Evolutionary conservation across 129 eudicot genomes (phyloP), one percentile per base, ranked within the genome.

Genomic region (Flaveria ramosissima): DNA sequence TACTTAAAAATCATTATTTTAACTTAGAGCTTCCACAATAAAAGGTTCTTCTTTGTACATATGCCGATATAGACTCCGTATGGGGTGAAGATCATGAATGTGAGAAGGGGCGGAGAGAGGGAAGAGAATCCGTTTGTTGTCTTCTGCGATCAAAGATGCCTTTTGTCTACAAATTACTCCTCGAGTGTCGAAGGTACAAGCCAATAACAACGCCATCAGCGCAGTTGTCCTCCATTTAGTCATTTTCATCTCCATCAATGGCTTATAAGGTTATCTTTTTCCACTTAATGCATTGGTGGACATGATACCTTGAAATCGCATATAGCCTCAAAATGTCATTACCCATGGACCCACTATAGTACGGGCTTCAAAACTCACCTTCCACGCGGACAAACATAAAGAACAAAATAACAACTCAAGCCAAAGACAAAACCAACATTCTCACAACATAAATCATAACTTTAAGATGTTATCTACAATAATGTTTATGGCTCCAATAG

Each of bases 261-360:
- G 73, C 50, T 48, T 42, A 5, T 43, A 71, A 21, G 48, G 77
- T 69, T 45, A 84, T 19, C 76, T 42, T 43, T 51, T 75, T 71
- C 90, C 89, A 89, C 83, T 82, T 84, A 82, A 78, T 86, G 70
- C 52, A 71, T 11, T 75, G 42, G 88, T 82, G 87, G 90, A 57
- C 78, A 55, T 53, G 74, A 78, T 20, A 45, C 77, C 41, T n/a
- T 42, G 42, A 12, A 52, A 51, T 68, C 17, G 32, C 68, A 72
- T 73, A 72, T 73, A 56, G 62, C 83, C 83, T 73, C 64, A 80
- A 52, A 51, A 41, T 26, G 78, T 36, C 56, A 42, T 39, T 51
- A 16, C 73, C 67, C 41, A 63, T 24, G 78, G 74, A 41, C 83
- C 83, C 79, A 80, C 78, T 69, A 14, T 7, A 41, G 39, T 57